These are phyloP conservation scores for Phytophthora europaea DNA, from an alignment of 352 stramenopile species.

Conservation along the genomic window DNA sequence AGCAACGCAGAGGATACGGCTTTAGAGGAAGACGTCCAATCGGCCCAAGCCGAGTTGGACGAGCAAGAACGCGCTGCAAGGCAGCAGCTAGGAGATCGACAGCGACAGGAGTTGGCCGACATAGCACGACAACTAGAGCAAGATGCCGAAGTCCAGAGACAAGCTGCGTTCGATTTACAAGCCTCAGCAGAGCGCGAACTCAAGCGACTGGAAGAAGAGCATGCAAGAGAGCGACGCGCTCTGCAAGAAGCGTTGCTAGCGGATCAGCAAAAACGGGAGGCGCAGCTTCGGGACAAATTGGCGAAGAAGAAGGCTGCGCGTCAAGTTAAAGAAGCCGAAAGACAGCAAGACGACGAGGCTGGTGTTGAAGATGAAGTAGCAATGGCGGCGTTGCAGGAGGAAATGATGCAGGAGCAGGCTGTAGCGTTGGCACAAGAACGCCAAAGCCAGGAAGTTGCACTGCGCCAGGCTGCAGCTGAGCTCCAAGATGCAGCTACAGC, in stretches of 20 bases:
- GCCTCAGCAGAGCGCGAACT: conserved; percentile 47
- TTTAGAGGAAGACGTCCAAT: conserved; percentile 16
- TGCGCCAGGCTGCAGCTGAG: conserved; percentile 44
- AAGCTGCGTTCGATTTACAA: conserved; percentile 31
- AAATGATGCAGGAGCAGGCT: conserved; percentile 41
- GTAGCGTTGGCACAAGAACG: conserved; percentile 48
- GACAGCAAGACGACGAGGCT: conserved; percentile 35
- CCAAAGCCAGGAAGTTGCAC: conserved; percentile 50
- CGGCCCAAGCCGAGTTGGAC: conserved; percentile 28
- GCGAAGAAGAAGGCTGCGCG: conserved; percentile 44
- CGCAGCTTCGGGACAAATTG: conserved; percentile 58
- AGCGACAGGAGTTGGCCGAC: conserved; percentile 40
- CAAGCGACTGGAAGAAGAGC: conserved; percentile 57
- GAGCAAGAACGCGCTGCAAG: conserved; percentile 28
- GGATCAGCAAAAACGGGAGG: conserved; percentile 52
- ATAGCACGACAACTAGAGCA: conserved; percentile 44
- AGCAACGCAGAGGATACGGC: not conserved
- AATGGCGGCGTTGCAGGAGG: conserved; percentile 35
- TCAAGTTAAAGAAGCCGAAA: conserved; percentile 26
- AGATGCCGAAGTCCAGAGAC: conserved; percentile 29
- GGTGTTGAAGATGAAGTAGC: conserved; percentile 35
- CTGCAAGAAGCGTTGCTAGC: conserved; percentile 44
- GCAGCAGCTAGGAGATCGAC: conserved; percentile 27
- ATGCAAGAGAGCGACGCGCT: conserved; percentile 42
- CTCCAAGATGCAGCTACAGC: conserved; percentile 37